Conservation (phyloP, 768 basidiomycete genomes). For the Calocybe gangraenosa region DNA sequence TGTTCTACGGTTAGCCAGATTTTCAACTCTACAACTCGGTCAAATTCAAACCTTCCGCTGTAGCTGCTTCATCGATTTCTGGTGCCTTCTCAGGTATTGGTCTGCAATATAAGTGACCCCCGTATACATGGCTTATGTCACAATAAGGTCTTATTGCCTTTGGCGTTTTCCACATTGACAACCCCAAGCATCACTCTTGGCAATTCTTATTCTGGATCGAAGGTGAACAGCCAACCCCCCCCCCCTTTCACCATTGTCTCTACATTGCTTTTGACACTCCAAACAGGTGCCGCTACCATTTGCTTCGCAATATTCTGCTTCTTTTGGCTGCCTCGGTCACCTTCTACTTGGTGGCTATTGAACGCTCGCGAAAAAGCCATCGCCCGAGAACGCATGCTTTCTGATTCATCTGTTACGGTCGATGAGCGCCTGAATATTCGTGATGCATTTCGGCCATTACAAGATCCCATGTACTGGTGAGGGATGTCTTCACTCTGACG, state of each 20-base stretch:
- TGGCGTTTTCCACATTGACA: conserved; percentile 46
- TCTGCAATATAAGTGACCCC: background rate
- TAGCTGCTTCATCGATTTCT: conserved; percentile 41
- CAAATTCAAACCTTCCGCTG: background rate
- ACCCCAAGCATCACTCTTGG: conserved; percentile 41
- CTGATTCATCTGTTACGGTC: conserved; percentile 40
- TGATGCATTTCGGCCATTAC: conserved; percentile 41
- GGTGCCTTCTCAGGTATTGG: conserved; percentile 41
- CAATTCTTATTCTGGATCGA: conserved; percentile 53
- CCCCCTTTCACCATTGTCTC: no score
- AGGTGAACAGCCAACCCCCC: conserved; percentile 25
- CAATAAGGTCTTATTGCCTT: conserved; percentile 40
- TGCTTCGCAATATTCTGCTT: conserved; percentile 41
- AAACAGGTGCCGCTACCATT: conserved; percentile 34
- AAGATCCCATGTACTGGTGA: conserved; percentile 41
- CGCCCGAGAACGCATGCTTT: conserved; percentile 37
- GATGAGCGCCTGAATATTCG: conserved; percentile 37
- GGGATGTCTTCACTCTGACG: background rate
- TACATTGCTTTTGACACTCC: no score
- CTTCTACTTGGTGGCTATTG: conserved; percentile 36
- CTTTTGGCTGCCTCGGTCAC: conserved; percentile 42
- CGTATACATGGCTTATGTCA: background rate
- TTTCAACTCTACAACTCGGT: background rate
- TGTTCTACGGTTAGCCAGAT: conserved; percentile 39
- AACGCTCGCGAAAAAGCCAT: conserved; percentile 34